Evolutionary conservation across 2,329 filamentous ascomycete genomes (phyloP), one percentile per base, ranked within the genome.

Genomic region (Penicillium sp.): DNA sequence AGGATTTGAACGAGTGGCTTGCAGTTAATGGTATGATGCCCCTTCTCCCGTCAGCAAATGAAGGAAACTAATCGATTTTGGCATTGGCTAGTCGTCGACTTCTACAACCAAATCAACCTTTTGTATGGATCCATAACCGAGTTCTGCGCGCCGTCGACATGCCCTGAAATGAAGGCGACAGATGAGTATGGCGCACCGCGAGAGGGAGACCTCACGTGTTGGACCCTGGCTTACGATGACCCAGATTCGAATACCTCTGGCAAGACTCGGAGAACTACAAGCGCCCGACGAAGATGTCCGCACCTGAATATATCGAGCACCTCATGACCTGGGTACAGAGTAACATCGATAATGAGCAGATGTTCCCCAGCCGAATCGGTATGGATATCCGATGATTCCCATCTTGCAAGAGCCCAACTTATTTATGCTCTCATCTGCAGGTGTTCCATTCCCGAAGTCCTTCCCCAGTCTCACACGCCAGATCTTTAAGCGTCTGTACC

Each of bases 91-190:
- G 90, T 98, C 75, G 93, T 98, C 75, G 93, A 98, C 73, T 98
- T 98, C 73, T 98, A 98, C 81, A 98, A 98, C 76, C 93, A 98
- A 73, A 95, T 98, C 77, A 98, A 98, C 73, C 80, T 98, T 28
- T 84, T 98, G 49, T 98, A 98, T 69, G 94, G 94, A 49, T 93
- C 93, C 57, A 98, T 98, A 67, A 98, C 93, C 50, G 93, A 98
- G 68, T 98, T 98, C 73, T 98, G 93, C 77, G 97, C 93, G 22
- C 91, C 93, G 26, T 86, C 93, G 67, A 89, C 89, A 55, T 98
- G 93, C 69, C 93, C 93, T 0, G 93, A 97, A 74, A 98, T 98
- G 93, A 98, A 98, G 73, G 93, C 93, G n/a, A 98, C 93, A 8
- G 94, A 98, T 73, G 93, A 98, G 86, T 93, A 78, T 55, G 81